A percentile compares a stretch with the other conserved stretches of the same genome.
These are phyloP conservation scores for Rhizopus arrhizus DNA, from an alignment of 371 early-diverging fungal genomes.

Conservation along the genomic window DNA sequence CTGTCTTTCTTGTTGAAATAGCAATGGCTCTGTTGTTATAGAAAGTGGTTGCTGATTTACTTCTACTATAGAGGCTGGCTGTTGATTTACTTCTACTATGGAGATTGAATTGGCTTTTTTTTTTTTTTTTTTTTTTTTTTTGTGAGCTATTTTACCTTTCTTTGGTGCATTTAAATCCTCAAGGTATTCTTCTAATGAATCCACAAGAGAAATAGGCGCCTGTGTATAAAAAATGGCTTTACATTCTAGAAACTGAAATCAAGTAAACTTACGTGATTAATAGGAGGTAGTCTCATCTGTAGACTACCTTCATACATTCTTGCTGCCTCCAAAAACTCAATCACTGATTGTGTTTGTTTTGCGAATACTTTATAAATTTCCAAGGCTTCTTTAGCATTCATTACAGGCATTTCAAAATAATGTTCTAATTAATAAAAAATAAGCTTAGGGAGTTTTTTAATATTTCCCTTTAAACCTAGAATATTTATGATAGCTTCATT, in stretches of 20 bases:
- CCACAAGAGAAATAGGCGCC: slow-evolving; percentile 84
- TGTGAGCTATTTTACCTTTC: background rate
- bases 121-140: background rate
- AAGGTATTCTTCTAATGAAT: slow-evolving; percentile 84
- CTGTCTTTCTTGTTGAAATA: background rate
- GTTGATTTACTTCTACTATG: background rate
- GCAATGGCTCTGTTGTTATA: background rate
- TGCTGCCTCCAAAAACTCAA: slow-evolving; percentile 81
- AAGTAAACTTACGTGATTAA: slow-evolving; percentile 71
- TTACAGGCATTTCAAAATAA: slow-evolving; percentile 84
- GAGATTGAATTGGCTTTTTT: too few species aligned
- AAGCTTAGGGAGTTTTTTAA: slow-evolving; percentile 10
- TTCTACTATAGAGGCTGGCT: background rate
- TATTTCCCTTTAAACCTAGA: slow-evolving; percentile 53
- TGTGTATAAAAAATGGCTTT: slow-evolving; percentile 17
- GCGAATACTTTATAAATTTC: slow-evolving; percentile 88
- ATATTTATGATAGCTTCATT: slow-evolving; percentile 94
- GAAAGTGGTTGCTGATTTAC: background rate
- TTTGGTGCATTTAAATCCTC: slow-evolving; percentile 36
- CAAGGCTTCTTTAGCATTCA: slow-evolving; percentile 74
- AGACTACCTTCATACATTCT: slow-evolving; percentile 69
- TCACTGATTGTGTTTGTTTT: slow-evolving; percentile 74
- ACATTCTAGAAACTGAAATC: background rate
- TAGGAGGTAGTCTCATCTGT: slow-evolving; percentile 76
- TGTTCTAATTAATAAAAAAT: slow-evolving; percentile 50